These are phyloP conservation scores for Metarhizium sp. DNA, from an alignment of 2,329 filamentous ascomycete species.

Conservation along the genomic window DNA sequence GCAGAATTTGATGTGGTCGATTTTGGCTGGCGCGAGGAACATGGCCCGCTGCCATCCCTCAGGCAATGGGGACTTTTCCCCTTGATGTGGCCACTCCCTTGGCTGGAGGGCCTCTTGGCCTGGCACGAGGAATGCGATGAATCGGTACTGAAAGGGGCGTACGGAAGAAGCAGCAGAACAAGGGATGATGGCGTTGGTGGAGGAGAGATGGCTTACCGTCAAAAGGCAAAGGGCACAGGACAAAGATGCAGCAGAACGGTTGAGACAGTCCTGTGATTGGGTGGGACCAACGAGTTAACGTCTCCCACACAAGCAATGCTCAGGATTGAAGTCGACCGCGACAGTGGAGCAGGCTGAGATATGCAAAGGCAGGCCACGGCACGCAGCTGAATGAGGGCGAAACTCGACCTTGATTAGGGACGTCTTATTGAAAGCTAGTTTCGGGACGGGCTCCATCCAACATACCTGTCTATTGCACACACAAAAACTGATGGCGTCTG, in stretches of 20 bases:
- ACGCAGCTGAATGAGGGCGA: constrained; percentile 23
- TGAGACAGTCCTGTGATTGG: constrained; percentile 37
- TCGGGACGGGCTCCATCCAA: constrained; percentile 6
- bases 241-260: constrained; percentile 33
- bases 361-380: constrained; percentile 25
- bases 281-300: constrained; percentile 56
- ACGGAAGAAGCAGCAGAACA: neutral
- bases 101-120: constrained; percentile 14
- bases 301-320: constrained; percentile 45
- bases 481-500: neutral
- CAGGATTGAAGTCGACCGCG: constrained; percentile 32
- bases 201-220: constrained; percentile 40
- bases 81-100: constrained; percentile 19
- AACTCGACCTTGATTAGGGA: constrained; percentile 5
- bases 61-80: constrained; percentile 5
- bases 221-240: constrained; percentile 23
- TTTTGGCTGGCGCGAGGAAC: constrained; percentile 14
- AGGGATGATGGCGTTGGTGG: constrained; percentile 10
- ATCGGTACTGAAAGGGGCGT: constrained; percentile 11
- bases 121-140: constrained; percentile 17
- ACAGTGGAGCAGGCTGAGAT: constrained; percentile 29
- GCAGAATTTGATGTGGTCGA: constrained; percentile 7
- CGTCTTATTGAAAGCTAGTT: constrained; percentile 8
- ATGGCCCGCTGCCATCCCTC: constrained; percentile 8
- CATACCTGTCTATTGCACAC: constrained; percentile 16